Evolutionary conservation across 495 filamentous ascomycete genomes (phyloP), one percentile per base, ranked within the genome.

Genomic region (Penicillium silybi): DNA sequence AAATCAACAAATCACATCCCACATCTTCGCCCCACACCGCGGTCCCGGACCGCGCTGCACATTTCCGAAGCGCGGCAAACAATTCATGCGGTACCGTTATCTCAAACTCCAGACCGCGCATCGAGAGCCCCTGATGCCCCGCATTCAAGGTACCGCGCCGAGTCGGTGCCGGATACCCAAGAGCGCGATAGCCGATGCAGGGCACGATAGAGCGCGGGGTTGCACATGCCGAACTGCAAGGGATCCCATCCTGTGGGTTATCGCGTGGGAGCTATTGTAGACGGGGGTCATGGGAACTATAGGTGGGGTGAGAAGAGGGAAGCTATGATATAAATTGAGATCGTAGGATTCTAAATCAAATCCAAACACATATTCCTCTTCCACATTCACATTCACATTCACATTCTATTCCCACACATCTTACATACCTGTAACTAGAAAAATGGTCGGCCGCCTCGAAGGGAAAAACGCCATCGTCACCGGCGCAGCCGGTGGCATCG

Each of bases 391-490:
- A 5, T 39, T 11, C 7, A 39, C 4, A 4, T 17, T 13, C 16
- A 39, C 9, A 4, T 43, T 13, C 41, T 3, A 13, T 10, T 42
- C 13, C 20, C 41, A 37, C 38, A 44, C 2, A 15, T 27, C 15
- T 19, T 27, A 17, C 27, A 19, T 27, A 44, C 42, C n/a, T n/a
- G n/a, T n/a, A n/a, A n/a, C n/a, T n/a, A n/a, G n/a, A n/a, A 58
- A 38, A 48, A 65, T 65, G 63, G 63, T 58, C 23, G 80, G 80
- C 52, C 85, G 91, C 66, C 76, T 96, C 29, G 74, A 80, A 32
- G 90, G 89, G 67, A 96, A 96, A 76, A 95, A 93, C 73, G 87
- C 88, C 67, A 82, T 96, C 55, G 79, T 96, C 68, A 96, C 91
- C 26, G 91, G 91, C 54, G 91, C 87, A 32, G 91, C 89, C 53